Conservation (phyloP, 2,329 filamentous ascomycete species). For the Colletotrichum lini region DNA sequence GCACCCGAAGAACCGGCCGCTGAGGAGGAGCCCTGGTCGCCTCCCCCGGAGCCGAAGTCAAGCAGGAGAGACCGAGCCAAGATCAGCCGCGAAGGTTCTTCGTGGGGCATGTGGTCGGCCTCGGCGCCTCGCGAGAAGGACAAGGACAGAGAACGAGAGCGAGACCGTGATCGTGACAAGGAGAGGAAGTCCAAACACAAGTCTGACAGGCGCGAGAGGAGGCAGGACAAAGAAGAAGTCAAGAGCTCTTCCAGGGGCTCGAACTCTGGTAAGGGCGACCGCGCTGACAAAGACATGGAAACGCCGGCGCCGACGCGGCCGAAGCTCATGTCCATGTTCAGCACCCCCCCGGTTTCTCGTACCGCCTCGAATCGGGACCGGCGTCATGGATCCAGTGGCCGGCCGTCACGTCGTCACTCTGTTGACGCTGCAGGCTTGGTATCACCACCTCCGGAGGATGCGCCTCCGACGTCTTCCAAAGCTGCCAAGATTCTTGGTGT, state of each 20-base stretch:
- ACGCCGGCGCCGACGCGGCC: constrained; percentile 68
- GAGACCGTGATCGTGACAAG: constrained; percentile 48
- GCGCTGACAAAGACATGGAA: constrained; percentile 59
- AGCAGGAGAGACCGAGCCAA: constrained; percentile 83
- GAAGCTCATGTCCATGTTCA: constrained; percentile 76
- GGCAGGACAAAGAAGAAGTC: constrained; percentile 70
- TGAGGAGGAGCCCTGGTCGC: constrained; percentile 52
- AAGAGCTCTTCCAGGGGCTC: constrained; percentile 77
- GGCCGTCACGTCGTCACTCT: constrained; percentile 77
- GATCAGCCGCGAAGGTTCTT: constrained; percentile 78
- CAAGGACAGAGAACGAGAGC: constrained; percentile 54
- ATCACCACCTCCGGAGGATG: constrained; percentile 81
- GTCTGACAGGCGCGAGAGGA: constrained; percentile 74
- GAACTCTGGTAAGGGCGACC: constrained; percentile 78
- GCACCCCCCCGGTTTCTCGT: constrained; percentile 75
- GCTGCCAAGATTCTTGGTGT: constrained; percentile 83
- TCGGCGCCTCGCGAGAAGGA: constrained; percentile 56
- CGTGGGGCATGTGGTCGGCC: constrained; percentile 84
- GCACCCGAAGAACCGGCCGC: constrained; percentile 18
- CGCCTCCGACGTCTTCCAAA: constrained; percentile 77
- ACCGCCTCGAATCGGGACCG: constrained; percentile 78
- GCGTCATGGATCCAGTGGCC: constrained; percentile 68
- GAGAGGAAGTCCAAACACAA: constrained; percentile 69
- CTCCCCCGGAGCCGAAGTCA: constrained; percentile 70
- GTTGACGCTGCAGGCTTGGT: constrained; percentile 76